A percentile compares a stretch with the other conserved stretches of the same genome.
Evolutionary conservation across 306 rosid species (phyloP).

Genomic region (Rosa chinensis): DNA sequence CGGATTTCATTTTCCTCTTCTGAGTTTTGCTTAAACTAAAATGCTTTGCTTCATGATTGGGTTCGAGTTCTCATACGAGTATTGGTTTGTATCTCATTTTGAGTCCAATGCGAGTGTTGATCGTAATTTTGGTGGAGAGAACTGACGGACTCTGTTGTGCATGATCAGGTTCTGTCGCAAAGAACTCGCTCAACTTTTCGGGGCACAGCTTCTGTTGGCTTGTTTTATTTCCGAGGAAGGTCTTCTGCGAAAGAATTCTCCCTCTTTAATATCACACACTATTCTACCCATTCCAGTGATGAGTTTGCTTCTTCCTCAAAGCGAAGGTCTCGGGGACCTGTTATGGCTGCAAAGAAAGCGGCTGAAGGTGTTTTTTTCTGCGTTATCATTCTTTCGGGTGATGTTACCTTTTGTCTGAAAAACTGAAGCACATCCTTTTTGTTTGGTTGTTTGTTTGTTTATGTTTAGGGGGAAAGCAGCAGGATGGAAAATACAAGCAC

Average conservation of each 20-base stretch:
- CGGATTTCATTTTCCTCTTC: background rate
- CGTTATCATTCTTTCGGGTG: conserved; percentile 10
- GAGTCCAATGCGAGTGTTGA: background rate
- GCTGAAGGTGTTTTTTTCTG: conserved; percentile 54
- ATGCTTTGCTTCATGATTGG: background rate
- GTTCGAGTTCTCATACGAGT: background rate
- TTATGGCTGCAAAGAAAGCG: conserved; percentile 84
- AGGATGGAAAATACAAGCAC: conserved; percentile 93
- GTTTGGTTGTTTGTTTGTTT: conserved; percentile 27
- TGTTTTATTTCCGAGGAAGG: conserved; percentile 45
- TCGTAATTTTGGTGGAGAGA: background rate
- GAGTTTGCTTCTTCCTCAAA: conserved; percentile 59
- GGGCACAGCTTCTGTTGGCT: conserved; percentile 45
- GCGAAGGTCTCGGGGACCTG: conserved; percentile 85
- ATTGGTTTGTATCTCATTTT: background rate
- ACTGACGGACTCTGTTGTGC: conserved; percentile 29
- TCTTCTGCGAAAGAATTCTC: conserved; percentile 48
- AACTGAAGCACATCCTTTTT: conserved; percentile 6
- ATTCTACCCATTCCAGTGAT: conserved; percentile 44
- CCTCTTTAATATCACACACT: conserved; percentile 38
- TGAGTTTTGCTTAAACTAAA: too few relatives aligned
- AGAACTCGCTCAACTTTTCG: conserved; percentile 50
- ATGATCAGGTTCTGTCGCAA: conserved; percentile 55
- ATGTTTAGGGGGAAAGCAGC: conserved; percentile 68
- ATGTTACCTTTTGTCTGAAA: background rate